Base-by-base conservation (phyloP, 2,329 filamentous ascomycete genomes). In the Trichoderma sp. region DNA sequence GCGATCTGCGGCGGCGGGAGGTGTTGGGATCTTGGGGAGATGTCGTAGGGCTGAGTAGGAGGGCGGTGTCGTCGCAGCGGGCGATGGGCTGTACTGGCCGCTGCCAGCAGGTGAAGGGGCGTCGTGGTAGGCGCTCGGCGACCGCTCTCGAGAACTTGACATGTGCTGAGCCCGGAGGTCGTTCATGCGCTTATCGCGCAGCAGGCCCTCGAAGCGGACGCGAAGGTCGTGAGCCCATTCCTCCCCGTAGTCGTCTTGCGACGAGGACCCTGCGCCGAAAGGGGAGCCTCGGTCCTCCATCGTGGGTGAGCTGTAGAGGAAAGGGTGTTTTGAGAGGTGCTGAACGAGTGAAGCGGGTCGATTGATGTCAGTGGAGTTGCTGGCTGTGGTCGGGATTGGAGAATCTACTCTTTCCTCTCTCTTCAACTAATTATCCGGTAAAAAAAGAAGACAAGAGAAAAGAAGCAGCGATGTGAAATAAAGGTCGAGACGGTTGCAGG, bases 101-200 rank as follows among this genome's bases (percentile, higher is more conserved):
- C 79, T 77, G n/a, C 78, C 73, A 60, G 80, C 75, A 28, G 79
- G 18, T 21, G 68, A 64, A 52, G 68, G 75, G n/a, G 79, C 75
- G 16, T 81, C 74, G 7, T 85, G 79, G 74, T 85, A 83, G 69
- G 81, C 77, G 21, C 82, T 84, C 4, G 87, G 87, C 0, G 83
- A 77, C 66, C 81, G 81, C 73, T 89, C 85, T 71, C 80, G 74
- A 68, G 71, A 83, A 82, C 72, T 51, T 84, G 89, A 88, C 67
- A 85, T 83, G 73, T 89, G 87, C 74, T 91, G 89, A 32, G 80
- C 77, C 63, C 81, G 81, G 39, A 97, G 85, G 72, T 94, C 92
- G 78, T 93, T 94, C 84, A 97, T 89, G 79, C 94, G 89, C 83
- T 92, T 94, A 69, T 92, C 93, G 78, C 92, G 91, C 76, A 98